Base-by-base conservation (phyloP, 257 asterid species). In the Lithospermum erythrorhizon region DNA sequence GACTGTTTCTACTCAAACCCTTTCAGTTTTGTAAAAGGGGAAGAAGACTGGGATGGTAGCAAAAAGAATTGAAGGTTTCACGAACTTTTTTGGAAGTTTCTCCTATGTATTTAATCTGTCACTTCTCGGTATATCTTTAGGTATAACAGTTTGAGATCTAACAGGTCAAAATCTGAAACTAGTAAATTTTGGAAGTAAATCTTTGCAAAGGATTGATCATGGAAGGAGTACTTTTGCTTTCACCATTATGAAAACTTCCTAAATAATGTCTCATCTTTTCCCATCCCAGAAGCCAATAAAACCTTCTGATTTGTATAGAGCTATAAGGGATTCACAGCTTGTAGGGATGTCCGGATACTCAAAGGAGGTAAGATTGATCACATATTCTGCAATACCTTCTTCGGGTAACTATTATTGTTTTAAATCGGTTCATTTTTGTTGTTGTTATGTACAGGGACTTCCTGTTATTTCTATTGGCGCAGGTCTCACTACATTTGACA, bases 311-410 rank as follows among this genome's bases (percentile, higher is more conserved):
- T 65, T 82, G 62, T 89, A 89, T 64, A 81, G 91, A 78, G 82
- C 73, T 52, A 69, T 89, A 57, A 77, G 97, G 65, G 87, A 89
- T 65, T 80, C 89, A 59, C 88, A 89, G 73, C 91, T 89, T 59
- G 75, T 89, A 57, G 97, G 97, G 64, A 77, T 89, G 77, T 75
- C 89, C 57, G 97, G 97, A 73, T 82, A 76, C 87, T 70, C 94
- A 55, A 89, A 70, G 70, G 87, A 83, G 87, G 95, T 89, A 76
- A 55, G 5, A 9, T 10, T 55, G 29, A 21, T 9, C 15, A 21
- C 59, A 55, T 21, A 55, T 11, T 21, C 10, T 55, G 29, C 17
- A 24, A 21, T 21, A 18, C 9, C 32, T 55, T 16, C 21, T 52
- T 52, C 21, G 4, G 11, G 21, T 15, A 2, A 18, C 21, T 52